Evolutionary conservation across 2,329 filamentous ascomycete genomes (phyloP), one percentile per base, ranked within the genome.

Genomic region (Alternaria infectoria): DNA sequence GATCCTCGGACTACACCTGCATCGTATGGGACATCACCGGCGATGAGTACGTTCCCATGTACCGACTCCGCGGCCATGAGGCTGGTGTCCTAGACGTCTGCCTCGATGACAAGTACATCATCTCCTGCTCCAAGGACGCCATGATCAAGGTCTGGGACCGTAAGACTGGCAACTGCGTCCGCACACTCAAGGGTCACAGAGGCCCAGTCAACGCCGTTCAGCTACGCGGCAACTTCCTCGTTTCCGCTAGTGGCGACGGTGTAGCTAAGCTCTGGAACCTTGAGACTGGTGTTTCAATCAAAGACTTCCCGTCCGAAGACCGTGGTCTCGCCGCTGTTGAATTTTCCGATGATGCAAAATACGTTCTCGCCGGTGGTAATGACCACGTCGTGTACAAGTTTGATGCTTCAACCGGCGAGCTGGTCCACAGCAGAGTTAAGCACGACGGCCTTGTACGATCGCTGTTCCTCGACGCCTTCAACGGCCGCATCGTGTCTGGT

Each of bases 141-240:
- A 94, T 88, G 66, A 97, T 99, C 76, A 96, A 94, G 76, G 90
- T 99, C 23, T 98, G 95, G 95, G 92, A 97, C 75, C 92, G 96
- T 49, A 83, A 87, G 59, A 96, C 92, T 0, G 92, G 93, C 36
- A 82, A 83, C 10, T 85, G 96, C 50, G 81, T 97, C 51, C 92
- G 92, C 74, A 91, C 92, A 73, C 87, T 99, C 52, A 87, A 88
- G 36, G 96, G 95, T 8, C 96, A 99, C 80, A 86, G 89, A 3
- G 96, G 96, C 0, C 96, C 96, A 1, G 96, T 99, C 70, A 99
- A 99, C 76, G 94, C 96, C 2, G 93, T 99, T 6, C 95, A 98
- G 82, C 88, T 99, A 79, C 91, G 95, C 57, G 95, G 93, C 64
- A 95, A 97, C 81, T 90, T 93, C 7, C 90, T 98, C 52, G 94